Percentiles rank a stretch among this genome's conserved stretches.
Evolutionary conservation across 345 rosid species (phyloP).

Genomic region (Gossypium anomalum): DNA sequence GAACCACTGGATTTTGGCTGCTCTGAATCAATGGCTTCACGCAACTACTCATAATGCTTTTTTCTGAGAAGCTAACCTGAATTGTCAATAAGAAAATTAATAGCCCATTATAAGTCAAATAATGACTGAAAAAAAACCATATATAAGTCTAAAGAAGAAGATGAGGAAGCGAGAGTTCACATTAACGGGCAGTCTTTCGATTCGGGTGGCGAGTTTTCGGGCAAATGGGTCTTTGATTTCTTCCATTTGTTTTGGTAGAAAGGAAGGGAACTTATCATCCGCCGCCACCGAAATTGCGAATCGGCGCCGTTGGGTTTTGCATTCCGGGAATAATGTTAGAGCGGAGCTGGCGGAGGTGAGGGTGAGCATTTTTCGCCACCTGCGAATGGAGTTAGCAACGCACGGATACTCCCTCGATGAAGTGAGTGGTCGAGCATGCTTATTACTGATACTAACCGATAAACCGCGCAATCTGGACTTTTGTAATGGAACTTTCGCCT

Average conservation of each 20-base stretch:
- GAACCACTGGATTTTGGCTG: constrained; percentile 61
- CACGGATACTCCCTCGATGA: background rate
- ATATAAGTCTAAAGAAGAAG: background rate
- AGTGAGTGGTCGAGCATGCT: constrained; percentile 5
- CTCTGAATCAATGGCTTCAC: constrained; percentile 57
- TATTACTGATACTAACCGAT: background rate
- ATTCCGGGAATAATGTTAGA: background rate
- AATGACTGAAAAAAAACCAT: background rate
- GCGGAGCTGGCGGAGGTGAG: constrained; percentile 14
- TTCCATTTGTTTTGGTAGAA: constrained; percentile 55
- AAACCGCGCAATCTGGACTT: background rate
- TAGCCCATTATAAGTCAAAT: background rate
- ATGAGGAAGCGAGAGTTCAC: background rate
- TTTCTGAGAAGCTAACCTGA: constrained; percentile 54
- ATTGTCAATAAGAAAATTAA: background rate
- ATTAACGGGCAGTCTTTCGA: constrained; percentile 55
- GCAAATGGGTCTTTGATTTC: constrained; percentile 51
- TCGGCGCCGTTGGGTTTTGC: constrained; percentile 10
- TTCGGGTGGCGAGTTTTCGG: constrained; percentile 53
- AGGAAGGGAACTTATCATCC: constrained; percentile 41
- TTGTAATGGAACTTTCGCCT: background rate
- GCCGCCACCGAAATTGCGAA: constrained; percentile 20
- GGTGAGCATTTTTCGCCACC: constrained; percentile 29
- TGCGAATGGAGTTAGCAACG: background rate
- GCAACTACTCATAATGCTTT: constrained; percentile 68